Conservation (phyloP, 768 basidiomycete genomes). For the Hirschioporus abietinus region DNA sequence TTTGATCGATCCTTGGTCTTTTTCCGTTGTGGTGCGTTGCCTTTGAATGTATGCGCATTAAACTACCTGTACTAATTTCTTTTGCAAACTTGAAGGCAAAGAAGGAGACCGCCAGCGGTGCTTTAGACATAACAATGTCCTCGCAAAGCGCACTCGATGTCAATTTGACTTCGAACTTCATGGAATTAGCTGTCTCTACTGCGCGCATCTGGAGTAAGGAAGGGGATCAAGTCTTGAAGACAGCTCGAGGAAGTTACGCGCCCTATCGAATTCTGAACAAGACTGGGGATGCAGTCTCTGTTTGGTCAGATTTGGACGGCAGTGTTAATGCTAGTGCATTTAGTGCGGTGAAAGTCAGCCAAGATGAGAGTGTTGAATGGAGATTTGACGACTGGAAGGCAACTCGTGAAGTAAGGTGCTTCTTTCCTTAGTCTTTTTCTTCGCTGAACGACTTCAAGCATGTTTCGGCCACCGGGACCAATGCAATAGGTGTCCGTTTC, state of each 20-base stretch:
- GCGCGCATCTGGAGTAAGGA: conserved; percentile 72
- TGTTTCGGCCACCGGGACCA: conserved; percentile 65
- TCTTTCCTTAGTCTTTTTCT: background rate
- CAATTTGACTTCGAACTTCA: conserved; percentile 87
- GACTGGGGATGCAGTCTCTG: conserved; percentile 76
- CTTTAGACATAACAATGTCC: conserved; percentile 54
- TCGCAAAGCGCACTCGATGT: conserved; percentile 84
- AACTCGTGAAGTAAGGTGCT: conserved; percentile 71
- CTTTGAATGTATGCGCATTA: background rate
- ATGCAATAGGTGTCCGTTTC: conserved; percentile 82
- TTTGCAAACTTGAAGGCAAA: conserved; percentile 37
- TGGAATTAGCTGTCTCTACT: conserved; percentile 75
- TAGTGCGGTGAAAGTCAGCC: conserved; percentile 54
- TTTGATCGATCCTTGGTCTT: conserved; percentile 93
- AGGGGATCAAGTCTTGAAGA: conserved; percentile 63
- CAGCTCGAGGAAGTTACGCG: conserved; percentile 81
- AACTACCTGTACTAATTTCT: background rate
- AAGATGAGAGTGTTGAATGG: conserved; percentile 85
- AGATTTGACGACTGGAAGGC: conserved; percentile 95
- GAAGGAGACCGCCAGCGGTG: conserved; percentile 44
- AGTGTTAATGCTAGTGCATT: conserved; percentile 40
- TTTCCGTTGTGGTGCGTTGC: conserved; percentile 57
- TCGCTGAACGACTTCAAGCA: conserved; percentile 33
- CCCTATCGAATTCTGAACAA: conserved; percentile 91
- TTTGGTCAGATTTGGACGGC: conserved; percentile 81